Evolutionary conservation across 2,329 filamentous ascomycete species (phyloP).

Genomic region (Monosporascus sp.): DNA sequence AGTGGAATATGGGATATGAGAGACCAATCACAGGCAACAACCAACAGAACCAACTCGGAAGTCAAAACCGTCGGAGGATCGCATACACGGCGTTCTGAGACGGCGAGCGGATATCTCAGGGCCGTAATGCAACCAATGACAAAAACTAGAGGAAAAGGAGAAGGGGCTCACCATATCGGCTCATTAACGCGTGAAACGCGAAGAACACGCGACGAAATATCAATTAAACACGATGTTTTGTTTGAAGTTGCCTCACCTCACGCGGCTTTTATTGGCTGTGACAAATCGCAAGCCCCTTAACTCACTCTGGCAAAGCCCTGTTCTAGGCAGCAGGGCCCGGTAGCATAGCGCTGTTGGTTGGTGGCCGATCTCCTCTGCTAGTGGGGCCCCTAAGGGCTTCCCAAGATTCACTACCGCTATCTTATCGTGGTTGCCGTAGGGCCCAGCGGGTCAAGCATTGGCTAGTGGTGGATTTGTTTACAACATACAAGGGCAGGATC

Average conservation of each 20-base stretch:
- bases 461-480: conserved; percentile 20
- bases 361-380: too few species aligned
- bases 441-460: conserved; percentile 8
- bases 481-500: conserved; percentile 6
- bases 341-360: too few species aligned
- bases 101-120: too few species aligned
- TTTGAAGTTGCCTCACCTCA: conserved; percentile 10
- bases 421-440: conserved; percentile 25
- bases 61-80: too few species aligned
- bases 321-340: too few species aligned
- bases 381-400: not conserved
- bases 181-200: not conserved
- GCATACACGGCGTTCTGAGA: too few species aligned
- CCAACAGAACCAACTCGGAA: too few species aligned
- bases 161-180: not conserved
- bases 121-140: not conserved
- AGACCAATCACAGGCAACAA: not conserved
- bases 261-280: not conserved
- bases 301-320: not conserved
- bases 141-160: too few species aligned
- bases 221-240: conserved; percentile 8
- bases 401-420: not conserved
- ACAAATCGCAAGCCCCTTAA: not conserved
- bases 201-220: not conserved
- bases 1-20: not conserved